These are phyloP conservation scores for Pythium dissimile DNA, from an alignment of 352 stramenopile species.

Conservation along the genomic window DNA sequence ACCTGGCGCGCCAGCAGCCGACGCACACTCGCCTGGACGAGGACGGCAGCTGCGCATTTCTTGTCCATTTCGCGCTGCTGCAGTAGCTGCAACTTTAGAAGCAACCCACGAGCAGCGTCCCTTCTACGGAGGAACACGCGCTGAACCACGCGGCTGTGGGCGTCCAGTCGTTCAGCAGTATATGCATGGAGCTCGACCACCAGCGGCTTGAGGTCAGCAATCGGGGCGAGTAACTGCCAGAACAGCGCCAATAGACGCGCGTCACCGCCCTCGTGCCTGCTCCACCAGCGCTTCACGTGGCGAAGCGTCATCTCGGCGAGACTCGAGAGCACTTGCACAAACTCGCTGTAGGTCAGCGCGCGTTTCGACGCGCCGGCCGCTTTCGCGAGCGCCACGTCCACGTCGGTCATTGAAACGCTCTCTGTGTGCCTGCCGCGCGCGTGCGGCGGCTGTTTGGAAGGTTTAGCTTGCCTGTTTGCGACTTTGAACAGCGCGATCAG, in stretches of 20 bases:
- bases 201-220: conserved; percentile 27
- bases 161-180: conserved; percentile 22
- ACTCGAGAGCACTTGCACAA: conserved; percentile 27
- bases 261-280: conserved; percentile 35
- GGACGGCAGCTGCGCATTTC: conserved; percentile 22
- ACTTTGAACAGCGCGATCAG: conserved; percentile 47
- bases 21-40: conserved; percentile 33
- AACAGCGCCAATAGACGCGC: conserved; percentile 39
- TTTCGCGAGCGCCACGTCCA: conserved; percentile 64
- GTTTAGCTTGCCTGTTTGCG: conserved; percentile 25
- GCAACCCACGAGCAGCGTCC: conserved; percentile 23
- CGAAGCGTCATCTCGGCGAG: conserved; percentile 35
- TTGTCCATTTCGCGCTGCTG: conserved; percentile 14
- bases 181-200: conserved; percentile 13
- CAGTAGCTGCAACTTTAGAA: conserved; percentile 21
- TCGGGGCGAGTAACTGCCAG: conserved; percentile 38
- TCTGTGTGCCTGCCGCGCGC: conserved; percentile 1
- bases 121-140: conserved; percentile 25
- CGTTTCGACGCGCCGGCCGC: conserved; percentile 40
- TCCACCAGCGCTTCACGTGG: conserved; percentile 39
- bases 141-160: conserved; percentile 30
- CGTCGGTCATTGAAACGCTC: conserved; percentile 46
- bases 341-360: conserved; percentile 43
- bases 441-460: too few relatives aligned
- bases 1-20: conserved; percentile 31